Conservation (phyloP, 31 red algal species). For the Odonthalia washingtoniensis region DNA sequence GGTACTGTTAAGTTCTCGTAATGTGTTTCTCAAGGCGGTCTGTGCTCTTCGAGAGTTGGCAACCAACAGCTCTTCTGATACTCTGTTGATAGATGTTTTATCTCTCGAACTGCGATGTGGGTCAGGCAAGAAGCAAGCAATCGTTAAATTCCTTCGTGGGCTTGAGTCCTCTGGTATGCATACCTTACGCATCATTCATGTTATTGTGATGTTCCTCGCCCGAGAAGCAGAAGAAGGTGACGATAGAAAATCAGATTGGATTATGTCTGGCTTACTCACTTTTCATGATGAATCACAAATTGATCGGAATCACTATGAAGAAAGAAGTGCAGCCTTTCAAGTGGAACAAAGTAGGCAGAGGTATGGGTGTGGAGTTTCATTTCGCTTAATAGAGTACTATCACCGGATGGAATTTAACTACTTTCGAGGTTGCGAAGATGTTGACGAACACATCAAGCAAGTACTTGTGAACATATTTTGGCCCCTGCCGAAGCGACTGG, state of each 20-base stretch:
- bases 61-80: background rate
- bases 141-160: constrained; percentile 8
- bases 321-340: background rate
- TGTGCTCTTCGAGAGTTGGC: background rate
- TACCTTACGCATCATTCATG: background rate
- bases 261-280: background rate
- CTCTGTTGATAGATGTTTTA: background rate
- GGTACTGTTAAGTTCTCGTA: background rate
- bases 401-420: background rate
- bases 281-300: background rate
- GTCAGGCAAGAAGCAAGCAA: constrained; percentile 7
- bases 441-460: background rate
- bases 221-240: background rate
- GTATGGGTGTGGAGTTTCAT: background rate
- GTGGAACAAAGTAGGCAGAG: background rate
- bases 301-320: background rate
- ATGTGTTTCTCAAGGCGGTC: background rate
- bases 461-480: background rate
- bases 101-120: constrained; percentile 32
- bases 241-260: background rate
- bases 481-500: background rate
- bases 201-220: constrained; percentile 18
- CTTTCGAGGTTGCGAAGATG: background rate
- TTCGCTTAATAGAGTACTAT: background rate
- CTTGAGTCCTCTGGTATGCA: constrained; percentile 26